These are phyloP conservation scores for Boletus vinaceobasis DNA, from an alignment of 768 basidiomycete genomes.

Conservation along the genomic window DNA sequence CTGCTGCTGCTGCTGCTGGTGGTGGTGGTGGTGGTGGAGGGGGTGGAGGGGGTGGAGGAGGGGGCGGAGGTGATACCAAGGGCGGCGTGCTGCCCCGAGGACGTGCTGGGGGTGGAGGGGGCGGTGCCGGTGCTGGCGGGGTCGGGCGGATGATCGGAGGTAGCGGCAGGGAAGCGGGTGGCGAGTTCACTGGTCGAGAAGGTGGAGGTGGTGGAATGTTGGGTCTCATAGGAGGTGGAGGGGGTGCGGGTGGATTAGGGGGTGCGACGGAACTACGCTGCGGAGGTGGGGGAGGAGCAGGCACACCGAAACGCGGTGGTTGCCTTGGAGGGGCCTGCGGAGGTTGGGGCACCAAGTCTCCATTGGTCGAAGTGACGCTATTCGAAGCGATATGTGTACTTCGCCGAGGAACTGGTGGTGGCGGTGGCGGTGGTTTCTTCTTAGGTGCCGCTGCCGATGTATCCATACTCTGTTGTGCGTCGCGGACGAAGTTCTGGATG, in stretches of 20 bases:
- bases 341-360: slow-evolving; percentile 25
- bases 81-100: slow-evolving; percentile 30
- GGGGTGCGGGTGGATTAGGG: slow-evolving; percentile 21
- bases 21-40: slow-evolving; percentile 20
- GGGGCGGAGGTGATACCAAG: slow-evolving; percentile 38
- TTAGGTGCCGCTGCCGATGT: slow-evolving; percentile 40
- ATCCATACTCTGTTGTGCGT: slow-evolving; percentile 35
- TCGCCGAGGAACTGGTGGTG: slow-evolving; percentile 33
- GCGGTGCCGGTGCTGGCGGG: slow-evolving; percentile 20
- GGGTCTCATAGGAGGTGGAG: slow-evolving; percentile 33
- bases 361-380: slow-evolving; percentile 25
- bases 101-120: slow-evolving; percentile 20
- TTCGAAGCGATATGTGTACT: slow-evolving; percentile 24
- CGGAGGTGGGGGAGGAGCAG: slow-evolving; percentile 19
- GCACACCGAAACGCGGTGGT: slow-evolving; percentile 20
- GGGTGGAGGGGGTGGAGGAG: slow-evolving; percentile 36
- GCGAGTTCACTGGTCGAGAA: slow-evolving; percentile 32
- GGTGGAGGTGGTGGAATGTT: slow-evolving; percentile 32
- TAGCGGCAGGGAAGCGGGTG: slow-evolving; percentile 31
- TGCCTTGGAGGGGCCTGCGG: slow-evolving; percentile 34
- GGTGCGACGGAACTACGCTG: slow-evolving; percentile 30
- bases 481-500: slow-evolving; percentile 76
- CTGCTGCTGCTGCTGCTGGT: too few species aligned
- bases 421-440: slow-evolving; percentile 41
- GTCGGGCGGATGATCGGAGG: slow-evolving; percentile 19